phyloP scores from a whole-genome alignment of 441 rosid species.

The Euphorbia corollata region DNA sequence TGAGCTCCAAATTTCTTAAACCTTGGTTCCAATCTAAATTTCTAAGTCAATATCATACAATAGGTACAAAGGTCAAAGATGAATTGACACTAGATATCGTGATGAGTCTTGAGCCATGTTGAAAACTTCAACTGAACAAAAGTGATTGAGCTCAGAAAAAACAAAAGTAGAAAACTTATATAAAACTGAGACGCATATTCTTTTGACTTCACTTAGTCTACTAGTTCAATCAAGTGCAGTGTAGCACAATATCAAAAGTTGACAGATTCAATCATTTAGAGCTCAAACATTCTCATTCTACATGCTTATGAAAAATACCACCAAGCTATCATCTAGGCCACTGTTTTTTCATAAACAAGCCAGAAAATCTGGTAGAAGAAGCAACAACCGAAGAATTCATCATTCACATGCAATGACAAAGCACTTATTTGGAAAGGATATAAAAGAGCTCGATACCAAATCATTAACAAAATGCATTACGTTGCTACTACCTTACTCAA shows the following conservation, averaged over 20 bases:
- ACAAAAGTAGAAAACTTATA: neutral
- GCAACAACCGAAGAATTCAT: too few species aligned
- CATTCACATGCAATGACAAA: neutral
- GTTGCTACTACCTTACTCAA: constrained; percentile 56
- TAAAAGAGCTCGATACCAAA: neutral
- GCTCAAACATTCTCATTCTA: neutral
- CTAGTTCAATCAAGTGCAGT: too few species aligned
- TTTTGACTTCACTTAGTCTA: too few species aligned
- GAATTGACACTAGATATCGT: neutral
- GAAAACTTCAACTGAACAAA: too few species aligned
- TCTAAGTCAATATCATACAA: constrained; percentile 7
- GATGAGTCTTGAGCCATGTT: neutral
- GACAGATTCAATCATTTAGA: neutral
- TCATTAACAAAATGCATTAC: neutral
- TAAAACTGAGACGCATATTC: neutral
- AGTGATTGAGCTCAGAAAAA: too few species aligned
- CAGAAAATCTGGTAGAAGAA: neutral
- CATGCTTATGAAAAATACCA: neutral
- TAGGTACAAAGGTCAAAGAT: neutral
- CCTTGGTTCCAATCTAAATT: neutral
- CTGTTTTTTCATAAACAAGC: neutral
- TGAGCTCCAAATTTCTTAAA: constrained; percentile 21
- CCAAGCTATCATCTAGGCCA: neutral
- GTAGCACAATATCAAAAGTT: neutral
- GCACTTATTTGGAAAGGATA: neutral